These are phyloP conservation scores for Cicer arietinum DNA, from an alignment of 306 rosid genomes.

Conservation along the genomic window DNA sequence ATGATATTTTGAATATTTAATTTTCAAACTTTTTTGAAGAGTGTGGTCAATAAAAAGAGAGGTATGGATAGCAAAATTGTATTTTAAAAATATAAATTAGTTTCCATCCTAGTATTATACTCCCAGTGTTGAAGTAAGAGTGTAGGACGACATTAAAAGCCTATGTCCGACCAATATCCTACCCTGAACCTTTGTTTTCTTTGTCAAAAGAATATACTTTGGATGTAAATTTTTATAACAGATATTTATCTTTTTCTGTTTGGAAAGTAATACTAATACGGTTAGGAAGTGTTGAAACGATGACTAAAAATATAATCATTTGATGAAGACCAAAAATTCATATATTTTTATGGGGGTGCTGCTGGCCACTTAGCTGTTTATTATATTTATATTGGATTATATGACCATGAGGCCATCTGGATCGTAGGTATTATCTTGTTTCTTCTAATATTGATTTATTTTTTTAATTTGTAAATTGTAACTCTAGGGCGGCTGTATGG, in stretches of 20 bases:
- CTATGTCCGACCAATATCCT: too few relatives aligned
- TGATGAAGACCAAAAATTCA: not conserved
- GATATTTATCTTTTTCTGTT: too few relatives aligned
- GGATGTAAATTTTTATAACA: not conserved
- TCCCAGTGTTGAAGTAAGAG: too few relatives aligned
- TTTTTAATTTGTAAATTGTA: not conserved
- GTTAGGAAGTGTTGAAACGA: not conserved
- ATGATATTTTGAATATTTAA: too few relatives aligned
- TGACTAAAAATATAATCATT: not conserved
- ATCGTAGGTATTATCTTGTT: not conserved
- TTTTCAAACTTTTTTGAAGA: too few relatives aligned
- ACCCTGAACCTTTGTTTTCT: not conserved
- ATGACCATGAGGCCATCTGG: not conserved
- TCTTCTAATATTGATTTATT: not conserved
- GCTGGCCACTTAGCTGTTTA: not conserved
- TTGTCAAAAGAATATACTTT: not conserved
- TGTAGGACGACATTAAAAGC: not conserved
- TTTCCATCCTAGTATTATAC: too few relatives aligned
- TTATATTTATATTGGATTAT: not conserved
- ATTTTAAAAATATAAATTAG: too few relatives aligned
- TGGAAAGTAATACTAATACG: too few relatives aligned
- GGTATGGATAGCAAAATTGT: too few relatives aligned
- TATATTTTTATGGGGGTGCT: too few relatives aligned
- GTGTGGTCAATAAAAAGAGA: too few relatives aligned
- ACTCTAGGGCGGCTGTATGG: constrained; percentile 14